Base-by-base conservation (phyloP, 176 grass and related monocot genomes). In the Pontederia paniculata region DNA sequence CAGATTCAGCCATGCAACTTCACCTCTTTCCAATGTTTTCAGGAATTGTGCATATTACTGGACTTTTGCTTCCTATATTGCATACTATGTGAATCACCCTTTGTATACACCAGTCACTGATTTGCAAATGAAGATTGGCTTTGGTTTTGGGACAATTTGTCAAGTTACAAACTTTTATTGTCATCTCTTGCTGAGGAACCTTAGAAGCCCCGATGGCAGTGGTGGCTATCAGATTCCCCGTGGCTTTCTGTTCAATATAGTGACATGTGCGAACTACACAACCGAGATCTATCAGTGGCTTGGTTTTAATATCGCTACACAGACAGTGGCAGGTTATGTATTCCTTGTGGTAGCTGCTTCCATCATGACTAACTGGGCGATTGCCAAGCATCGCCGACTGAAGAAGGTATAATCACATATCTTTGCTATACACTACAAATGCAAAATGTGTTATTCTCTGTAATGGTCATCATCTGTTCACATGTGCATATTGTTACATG, bases 201-300 rank as follows among this genome's bases (percentile, higher is more conserved):
- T 98, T 55, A 82, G 93, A 65, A 98, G 83, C 54, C 93, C 86
- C 1, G 67, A 66, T 1, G 86, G 93, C 23, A 77, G 51, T 13
- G 93, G 93, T 15, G 93, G 93, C 1, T 98, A 91, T 55, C 93
- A 91, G 76, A 98, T 98, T 58, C 93, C 93, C 17, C 70, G 50
- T 18, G 93, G 93, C 0, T 98, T 98, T 68, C 63, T 98, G 75
- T 98, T 98, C 72, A 91, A 98, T 76, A 84, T 91, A 0, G 93
- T 91, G 73, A 98, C 93, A 0, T 98, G 93, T 2, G 93, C 93
- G 2, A 98, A 98, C 58, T 98, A 98, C 63, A 98, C 87, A 8
- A 98, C 93, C 0, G 93, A 98, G 74, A 98, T 98, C 76, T 98
- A 98, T 76, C 87, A 98, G 48, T 98, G 93, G 93, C 23, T 98